A percentile compares a stretch with the other conserved stretches of the same genome.
Conservation (phyloP, 345 rosid species). For the Chamaenerion angustifolium region DNA sequence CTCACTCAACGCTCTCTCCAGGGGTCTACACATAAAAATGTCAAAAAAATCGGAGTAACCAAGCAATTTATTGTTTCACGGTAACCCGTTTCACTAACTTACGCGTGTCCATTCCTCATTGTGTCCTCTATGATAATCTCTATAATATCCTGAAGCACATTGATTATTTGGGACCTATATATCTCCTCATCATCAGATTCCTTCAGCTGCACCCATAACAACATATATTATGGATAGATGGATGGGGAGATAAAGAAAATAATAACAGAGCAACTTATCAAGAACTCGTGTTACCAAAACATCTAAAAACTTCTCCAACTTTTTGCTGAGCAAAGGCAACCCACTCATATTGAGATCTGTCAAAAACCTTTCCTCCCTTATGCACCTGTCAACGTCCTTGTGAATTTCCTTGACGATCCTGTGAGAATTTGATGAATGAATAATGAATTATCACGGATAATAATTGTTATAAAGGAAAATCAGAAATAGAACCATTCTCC, state of each 20-base stretch:
- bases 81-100: constrained; percentile 26
- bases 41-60: constrained; percentile 7
- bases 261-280: not conserved
- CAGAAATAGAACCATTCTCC: not conserved
- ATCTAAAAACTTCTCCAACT: constrained; percentile 58
- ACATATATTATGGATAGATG: not conserved
- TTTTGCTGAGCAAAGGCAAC: constrained; percentile 64
- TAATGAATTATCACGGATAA: not conserved
- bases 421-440: constrained; percentile 5
- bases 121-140: constrained; percentile 74
- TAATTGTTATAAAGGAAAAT: not conserved
- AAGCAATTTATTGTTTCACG: constrained; percentile 2
- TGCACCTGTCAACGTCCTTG: constrained; percentile 33
- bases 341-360: constrained; percentile 49
- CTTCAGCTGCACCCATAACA: constrained; percentile 31
- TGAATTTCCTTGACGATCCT: constrained; percentile 53
- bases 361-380: constrained; percentile 38
- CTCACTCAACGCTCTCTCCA: constrained; percentile 26
- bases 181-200: constrained; percentile 21
- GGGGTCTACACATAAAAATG: constrained; percentile 34
- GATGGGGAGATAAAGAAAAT: constrained; percentile 1
- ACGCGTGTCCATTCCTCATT: constrained; percentile 60
- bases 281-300: constrained; percentile 37
- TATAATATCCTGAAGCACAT: constrained; percentile 81
- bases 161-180: constrained; percentile 62